phyloP scores from a whole-genome alignment of 2,329 filamentous ascomycete species.

The Trichoderma simmonsii region DNA sequence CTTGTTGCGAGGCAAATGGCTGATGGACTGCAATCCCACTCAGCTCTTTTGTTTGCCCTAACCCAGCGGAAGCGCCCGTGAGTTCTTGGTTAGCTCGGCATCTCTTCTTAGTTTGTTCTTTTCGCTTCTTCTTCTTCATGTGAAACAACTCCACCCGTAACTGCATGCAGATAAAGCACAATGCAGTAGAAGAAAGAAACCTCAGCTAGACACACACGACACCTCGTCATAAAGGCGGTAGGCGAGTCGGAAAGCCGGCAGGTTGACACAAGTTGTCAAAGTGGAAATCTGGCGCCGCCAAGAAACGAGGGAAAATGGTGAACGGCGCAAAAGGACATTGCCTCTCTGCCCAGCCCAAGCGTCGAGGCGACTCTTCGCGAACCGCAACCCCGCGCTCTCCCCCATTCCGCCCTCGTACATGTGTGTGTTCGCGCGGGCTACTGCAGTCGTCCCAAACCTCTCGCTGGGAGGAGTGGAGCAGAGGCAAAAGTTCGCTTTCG shows the following conservation, averaged over 20 bases:
- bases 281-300: background rate
- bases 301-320: background rate
- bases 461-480: slow-evolving; percentile 1
- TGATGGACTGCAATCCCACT: background rate
- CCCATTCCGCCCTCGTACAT: slow-evolving; percentile 5
- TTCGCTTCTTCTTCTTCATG: background rate
- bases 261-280: background rate
- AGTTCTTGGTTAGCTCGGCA: background rate
- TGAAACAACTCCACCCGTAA: background rate
- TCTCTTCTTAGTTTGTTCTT: background rate
- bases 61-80: background rate
- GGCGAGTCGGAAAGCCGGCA: background rate
- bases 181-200: background rate
- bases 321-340: background rate
- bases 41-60: background rate
- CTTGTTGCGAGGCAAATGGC: background rate
- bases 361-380: background rate
- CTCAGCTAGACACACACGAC: background rate
- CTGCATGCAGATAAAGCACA: background rate
- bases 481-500: slow-evolving; percentile 15
- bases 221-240: background rate
- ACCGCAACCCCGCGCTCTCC: slow-evolving; percentile 7
- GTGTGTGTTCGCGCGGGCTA: background rate
- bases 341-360: background rate
- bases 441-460: background rate